A percentile compares a stretch with the other conserved stretches of the same genome.
phyloP scores from a whole-genome alignment of 2,329 filamentous ascomycete species.

The Xylaria sp. region DNA sequence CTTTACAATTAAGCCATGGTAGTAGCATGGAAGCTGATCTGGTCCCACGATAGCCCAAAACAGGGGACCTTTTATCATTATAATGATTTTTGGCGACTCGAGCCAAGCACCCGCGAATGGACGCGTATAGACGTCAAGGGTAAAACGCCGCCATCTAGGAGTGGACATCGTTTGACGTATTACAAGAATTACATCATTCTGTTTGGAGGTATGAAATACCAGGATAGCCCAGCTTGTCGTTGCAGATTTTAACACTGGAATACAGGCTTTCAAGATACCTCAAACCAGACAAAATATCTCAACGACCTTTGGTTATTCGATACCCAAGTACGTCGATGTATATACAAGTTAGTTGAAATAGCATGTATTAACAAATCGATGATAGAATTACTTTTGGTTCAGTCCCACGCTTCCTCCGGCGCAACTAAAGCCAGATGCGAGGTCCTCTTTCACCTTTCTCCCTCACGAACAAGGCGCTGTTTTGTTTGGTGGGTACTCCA shows the following conservation, averaged over 20 bases:
- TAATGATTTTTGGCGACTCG: slow-evolving; percentile 96
- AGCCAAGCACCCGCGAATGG: slow-evolving; percentile 88
- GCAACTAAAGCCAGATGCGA: slow-evolving; percentile 86
- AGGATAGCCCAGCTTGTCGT: neutral
- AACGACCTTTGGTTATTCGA: slow-evolving; percentile 97
- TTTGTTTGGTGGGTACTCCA: slow-evolving; percentile 91
- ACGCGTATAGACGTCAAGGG: slow-evolving; percentile 83
- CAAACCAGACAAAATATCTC: slow-evolving; percentile 92
- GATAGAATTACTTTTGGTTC: slow-evolving; percentile 82
- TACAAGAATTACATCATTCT: slow-evolving; percentile 97
- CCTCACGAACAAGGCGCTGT: slow-evolving; percentile 92
- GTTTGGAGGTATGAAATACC: slow-evolving; percentile 71
- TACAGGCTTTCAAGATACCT: slow-evolving; percentile 88
- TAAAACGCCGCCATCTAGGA: slow-evolving; percentile 83
- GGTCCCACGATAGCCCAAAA: slow-evolving; percentile 34
- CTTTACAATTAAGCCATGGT: slow-evolving; percentile 1
- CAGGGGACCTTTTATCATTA: slow-evolving; percentile 97
- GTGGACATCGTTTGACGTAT: slow-evolving; percentile 94
- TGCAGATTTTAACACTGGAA: slow-evolving; percentile 29
- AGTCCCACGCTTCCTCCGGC: slow-evolving; percentile 78
- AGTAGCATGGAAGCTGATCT: slow-evolving; percentile 25
- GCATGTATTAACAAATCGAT: slow-evolving; percentile 31
- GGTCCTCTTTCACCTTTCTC: slow-evolving; percentile 90
- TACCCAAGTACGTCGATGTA: slow-evolving; percentile 58
- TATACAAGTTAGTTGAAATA: neutral